phyloP scores from a whole-genome alignment of 495 filamentous ascomycete species.

The Penicillium mononematosum region DNA sequence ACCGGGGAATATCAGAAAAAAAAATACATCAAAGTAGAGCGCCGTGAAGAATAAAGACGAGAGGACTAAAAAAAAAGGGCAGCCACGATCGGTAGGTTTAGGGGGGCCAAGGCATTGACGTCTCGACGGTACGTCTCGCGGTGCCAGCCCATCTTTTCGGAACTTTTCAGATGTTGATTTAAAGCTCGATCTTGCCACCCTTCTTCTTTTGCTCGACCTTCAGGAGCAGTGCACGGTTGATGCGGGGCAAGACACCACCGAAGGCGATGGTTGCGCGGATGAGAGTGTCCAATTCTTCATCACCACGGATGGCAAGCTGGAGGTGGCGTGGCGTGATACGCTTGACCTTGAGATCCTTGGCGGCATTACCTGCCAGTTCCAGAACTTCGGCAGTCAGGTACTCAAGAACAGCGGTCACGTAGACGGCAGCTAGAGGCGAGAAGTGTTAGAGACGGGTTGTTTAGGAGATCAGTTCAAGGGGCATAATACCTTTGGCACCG shows the following conservation, averaged over 20 bases:
- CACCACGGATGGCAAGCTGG: conserved; percentile 96
- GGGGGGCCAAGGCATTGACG: conserved; percentile 7
- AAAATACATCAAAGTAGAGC: conserved; percentile 31
- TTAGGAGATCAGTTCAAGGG: neutral
- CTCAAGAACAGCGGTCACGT: conserved; percentile 96
- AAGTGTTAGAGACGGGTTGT: conserved; percentile 9
- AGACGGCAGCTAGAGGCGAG: conserved; percentile 71
- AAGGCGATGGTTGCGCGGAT: conserved; percentile 98
- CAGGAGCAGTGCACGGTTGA: conserved; percentile 94
- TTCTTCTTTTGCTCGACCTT: conserved; percentile 99
- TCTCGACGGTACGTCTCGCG: conserved; percentile 1
- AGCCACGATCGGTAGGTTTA: conserved; percentile 10
- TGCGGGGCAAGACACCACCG: conserved; percentile 96
- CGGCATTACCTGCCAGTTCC: conserved; percentile 95
- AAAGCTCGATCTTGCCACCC: conserved; percentile 58
- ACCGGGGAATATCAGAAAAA: conserved; percentile 33
- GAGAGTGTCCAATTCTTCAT: conserved; percentile 96
- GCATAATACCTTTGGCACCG: conserved; percentile 74
- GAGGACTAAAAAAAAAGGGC: conserved; percentile 11
- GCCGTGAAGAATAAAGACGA: conserved; percentile 29
- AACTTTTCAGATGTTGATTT: conserved; percentile 20
- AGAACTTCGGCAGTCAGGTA: conserved; percentile 98
- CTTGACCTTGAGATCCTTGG: conserved; percentile 99
- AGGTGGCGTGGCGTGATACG: conserved; percentile 98
- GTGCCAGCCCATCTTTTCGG: conserved; percentile 7